Evolutionary conservation across 1,284 basidiomycete genomes (phyloP).

Genomic region (Rhodotorula sp.): DNA sequence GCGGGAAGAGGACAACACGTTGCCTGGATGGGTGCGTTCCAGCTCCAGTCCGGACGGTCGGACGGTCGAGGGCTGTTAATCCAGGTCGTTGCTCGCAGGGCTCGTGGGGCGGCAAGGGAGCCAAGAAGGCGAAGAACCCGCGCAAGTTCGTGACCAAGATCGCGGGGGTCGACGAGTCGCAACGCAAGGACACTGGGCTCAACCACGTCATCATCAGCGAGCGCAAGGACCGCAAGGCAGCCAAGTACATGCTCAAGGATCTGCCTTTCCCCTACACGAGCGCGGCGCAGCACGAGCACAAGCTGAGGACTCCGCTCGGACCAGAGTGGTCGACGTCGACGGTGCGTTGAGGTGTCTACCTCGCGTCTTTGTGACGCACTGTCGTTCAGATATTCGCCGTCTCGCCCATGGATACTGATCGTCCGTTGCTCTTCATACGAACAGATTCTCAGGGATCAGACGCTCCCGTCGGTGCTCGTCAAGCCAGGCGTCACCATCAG

Average conservation of each 20-base stretch:
- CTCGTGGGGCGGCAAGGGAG: constrained; percentile 82
- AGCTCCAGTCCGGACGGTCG: too few relatives aligned
- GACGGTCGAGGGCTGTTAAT: neutral
- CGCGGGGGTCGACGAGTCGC: constrained; percentile 70
- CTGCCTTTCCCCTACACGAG: constrained; percentile 91
- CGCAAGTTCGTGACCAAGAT: constrained; percentile 71
- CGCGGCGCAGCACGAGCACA: constrained; percentile 81
- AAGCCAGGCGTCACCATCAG: constrained; percentile 56
- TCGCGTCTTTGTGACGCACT: neutral
- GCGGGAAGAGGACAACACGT: constrained; percentile 75
- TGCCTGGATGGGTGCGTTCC: constrained; percentile 87
- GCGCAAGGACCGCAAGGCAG: constrained; percentile 87
- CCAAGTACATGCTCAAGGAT: constrained; percentile 82
- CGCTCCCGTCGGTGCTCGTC: constrained; percentile 77
- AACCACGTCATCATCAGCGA: constrained; percentile 91
- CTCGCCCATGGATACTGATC: neutral
- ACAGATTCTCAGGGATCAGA: constrained; percentile 49
- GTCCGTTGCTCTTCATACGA: too few relatives aligned
- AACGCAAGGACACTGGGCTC: constrained; percentile 79
- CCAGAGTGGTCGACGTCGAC: constrained; percentile 90
- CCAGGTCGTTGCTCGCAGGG: constrained; percentile 58
- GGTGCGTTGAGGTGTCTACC: constrained; percentile 62
- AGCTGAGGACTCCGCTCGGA: constrained; percentile 76
- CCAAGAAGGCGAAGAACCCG: constrained; percentile 51
- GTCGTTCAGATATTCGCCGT: neutral